Evolutionary conservation across 139 green algal species (phyloP), one percentile per base, ranked within the genome.

Genomic region (Tetratostichococcus sp.): DNA sequence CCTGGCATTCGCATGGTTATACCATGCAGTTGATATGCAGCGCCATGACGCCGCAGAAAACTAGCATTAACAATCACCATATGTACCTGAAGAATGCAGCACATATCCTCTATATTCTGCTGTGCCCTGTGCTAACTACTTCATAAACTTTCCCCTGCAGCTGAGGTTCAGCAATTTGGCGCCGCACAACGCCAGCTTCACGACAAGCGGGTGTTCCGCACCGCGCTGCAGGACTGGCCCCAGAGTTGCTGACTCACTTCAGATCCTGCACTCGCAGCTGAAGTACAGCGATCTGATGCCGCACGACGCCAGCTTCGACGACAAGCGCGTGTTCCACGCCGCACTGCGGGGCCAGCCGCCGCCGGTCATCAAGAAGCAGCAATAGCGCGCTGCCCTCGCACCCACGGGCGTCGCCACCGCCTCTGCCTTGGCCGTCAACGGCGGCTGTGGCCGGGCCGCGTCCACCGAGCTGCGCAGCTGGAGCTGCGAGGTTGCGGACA

Each of bases 261-360:
- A 26, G 32, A 23, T 3, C 0, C 42, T 1, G 6, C 34, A 42
- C 17, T 0, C 57, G n/a, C 71, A 80, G 75, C 35, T 82, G 43
- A 80, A 75, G 21, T 77, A 70, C 33, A 65, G 75, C 25, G 35
- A 43, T 19, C 65, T 89, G 67, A 79, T 77, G 42, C 17, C 66
- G 23, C 70, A 70, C 28, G 4, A 74, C 23, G 71, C 78, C 2
- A 79, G 43, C 17, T 78, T 86, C 30, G 39, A 75, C 28, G 87
- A 93, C 74, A 93, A 93, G 81, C 80, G 86, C 34, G 65, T 43
- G 6, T 86, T 84, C 67, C 78, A 87, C 34, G 43, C 39, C 4
- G 26, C 58, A 1, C 32, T 91, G n/a, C 65, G 71, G 34, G 23
- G 72, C 21, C 8, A 80, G 66, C 16, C 16, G 43, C 1, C 11